Base-by-base conservation (phyloP, 2,329 filamentous ascomycete species). In the Epichloe sibirici region DNA sequence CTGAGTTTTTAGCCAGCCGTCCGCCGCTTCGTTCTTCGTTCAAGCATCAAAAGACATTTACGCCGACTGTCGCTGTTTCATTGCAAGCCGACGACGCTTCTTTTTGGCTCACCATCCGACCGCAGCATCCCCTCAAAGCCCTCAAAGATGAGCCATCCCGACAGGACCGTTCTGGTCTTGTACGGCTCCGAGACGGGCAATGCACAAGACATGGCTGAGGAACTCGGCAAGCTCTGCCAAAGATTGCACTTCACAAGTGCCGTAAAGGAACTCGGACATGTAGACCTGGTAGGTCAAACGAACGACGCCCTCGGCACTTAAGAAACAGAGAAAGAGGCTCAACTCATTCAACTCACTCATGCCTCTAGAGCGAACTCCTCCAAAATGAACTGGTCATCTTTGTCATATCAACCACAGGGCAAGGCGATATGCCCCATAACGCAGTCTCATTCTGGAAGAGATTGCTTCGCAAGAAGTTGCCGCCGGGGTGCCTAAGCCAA, bases 101-200 rank as follows among this genome's bases (percentile, higher is more conserved):
- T 9, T 21, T 23, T 15, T 15, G 4, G n/a, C 38, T 8, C n/a
- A 39, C 11, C n/a, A 11, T 12, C n/a, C 15, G 45, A 13, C 46
- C 51, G 49, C 28, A 17, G 13, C 13, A 37, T n/a, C 43, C 35
- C 42, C 13, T 35, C 42, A 28, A 48, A 34, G 37, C 35, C 38
- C 13, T 35, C 42, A 28, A 48, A 34, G 37, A 69, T 66, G 59
- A 58, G 62, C 44, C 58, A 58, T 49, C 49, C 59, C 13, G 58
- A 62, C 37, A 58, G 77, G 58, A 71, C 69, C 54, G 67, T 78
- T 48, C 78, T 95, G 58, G 76, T 98, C 53, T 77, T 95, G 37
- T 98, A 95, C 70, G 93, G 89, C 52, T 94, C 91, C 40, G 93
- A 98, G 72, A 97, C 90, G 23, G 93, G 93, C 53, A 96, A 93